phyloP scores from a whole-genome alignment of 306 rosid species.

The Prunus kanzakura region DNA sequence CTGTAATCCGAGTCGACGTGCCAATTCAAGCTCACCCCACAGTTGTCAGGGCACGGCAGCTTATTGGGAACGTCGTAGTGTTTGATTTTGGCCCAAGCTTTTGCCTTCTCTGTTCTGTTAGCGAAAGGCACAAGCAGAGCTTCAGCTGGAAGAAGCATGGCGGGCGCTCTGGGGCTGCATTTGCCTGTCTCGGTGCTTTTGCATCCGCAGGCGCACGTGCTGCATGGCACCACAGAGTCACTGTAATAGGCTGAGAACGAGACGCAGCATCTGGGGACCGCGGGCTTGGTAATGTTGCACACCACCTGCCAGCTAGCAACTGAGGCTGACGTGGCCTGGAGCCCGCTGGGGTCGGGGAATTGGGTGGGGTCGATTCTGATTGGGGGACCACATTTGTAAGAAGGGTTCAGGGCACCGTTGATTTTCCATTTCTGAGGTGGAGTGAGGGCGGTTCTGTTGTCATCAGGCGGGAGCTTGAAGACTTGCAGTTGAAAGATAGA shows the following conservation, averaged over 20 bases:
- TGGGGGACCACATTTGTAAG: constrained; percentile 58
- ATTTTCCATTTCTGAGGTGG: constrained; percentile 73
- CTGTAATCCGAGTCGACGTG: constrained; percentile 58
- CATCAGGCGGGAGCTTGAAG: constrained; percentile 68
- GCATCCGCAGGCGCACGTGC: constrained; percentile 89
- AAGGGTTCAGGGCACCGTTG: constrained; percentile 61
- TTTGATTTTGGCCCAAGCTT: constrained; percentile 73
- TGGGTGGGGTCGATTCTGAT: constrained; percentile 53
- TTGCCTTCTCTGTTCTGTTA: constrained; percentile 53
- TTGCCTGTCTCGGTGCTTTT: constrained; percentile 1
- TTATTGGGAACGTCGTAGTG: constrained; percentile 33
- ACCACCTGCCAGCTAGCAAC: constrained; percentile 77
- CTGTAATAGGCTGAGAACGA: constrained; percentile 72
- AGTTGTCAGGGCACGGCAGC: constrained; percentile 72
- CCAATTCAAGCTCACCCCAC: constrained; percentile 86
- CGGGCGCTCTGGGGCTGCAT: constrained; percentile 36
- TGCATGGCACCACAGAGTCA: constrained; percentile 72
- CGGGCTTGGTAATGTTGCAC: constrained; percentile 70
- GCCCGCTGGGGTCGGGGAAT: constrained; percentile 74
- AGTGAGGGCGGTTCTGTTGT: constrained; percentile 56
- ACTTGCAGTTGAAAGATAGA: constrained; percentile 72
- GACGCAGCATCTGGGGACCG: constrained; percentile 64
- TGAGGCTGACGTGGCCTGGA: constrained; percentile 38
- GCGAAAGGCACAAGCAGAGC: constrained; percentile 72
- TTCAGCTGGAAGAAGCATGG: constrained; percentile 57